Percentiles rank a stretch among this genome's conserved stretches.
These are phyloP conservation scores for Fusarium verticillioides DNA, from an alignment of 2,329 filamentous ascomycete species.

Conservation along the genomic window DNA sequence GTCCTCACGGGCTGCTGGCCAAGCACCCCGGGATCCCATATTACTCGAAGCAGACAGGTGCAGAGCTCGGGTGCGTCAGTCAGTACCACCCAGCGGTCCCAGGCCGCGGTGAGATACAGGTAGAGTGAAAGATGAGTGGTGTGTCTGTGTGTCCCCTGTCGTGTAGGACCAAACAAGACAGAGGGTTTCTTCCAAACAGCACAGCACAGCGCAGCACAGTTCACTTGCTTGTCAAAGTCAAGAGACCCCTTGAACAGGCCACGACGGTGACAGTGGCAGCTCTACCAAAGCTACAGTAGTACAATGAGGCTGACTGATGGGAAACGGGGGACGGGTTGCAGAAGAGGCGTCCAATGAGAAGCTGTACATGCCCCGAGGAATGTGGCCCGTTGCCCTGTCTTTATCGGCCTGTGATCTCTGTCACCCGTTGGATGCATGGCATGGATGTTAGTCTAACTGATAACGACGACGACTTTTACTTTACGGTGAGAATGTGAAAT, in stretches of 20 bases:
- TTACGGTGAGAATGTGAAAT: constrained; percentile 19
- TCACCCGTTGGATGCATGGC: constrained; percentile 37
- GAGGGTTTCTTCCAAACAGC: constrained; percentile 5
- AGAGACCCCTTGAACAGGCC: constrained; percentile 35
- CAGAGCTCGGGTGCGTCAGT: constrained; percentile 33
- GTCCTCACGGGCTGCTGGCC: constrained; percentile 23
- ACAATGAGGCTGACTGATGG: constrained; percentile 41
- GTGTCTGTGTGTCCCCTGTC: constrained; percentile 13
- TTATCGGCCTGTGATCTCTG: constrained; percentile 33
- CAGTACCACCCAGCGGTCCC: constrained; percentile 40
- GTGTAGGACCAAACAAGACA: constrained; percentile 1
- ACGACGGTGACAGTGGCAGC: constrained; percentile 18
- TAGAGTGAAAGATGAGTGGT: constrained; percentile 23
- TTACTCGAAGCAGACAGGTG: constrained; percentile 43
- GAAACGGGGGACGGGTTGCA: constrained; percentile 36
- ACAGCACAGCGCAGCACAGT: neutral
- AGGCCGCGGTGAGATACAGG: constrained; percentile 36
- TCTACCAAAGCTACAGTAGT: constrained; percentile 25
- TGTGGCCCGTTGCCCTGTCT: constrained; percentile 31
- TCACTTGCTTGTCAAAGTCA: constrained; percentile 22
- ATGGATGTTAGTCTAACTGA: constrained; percentile 9
- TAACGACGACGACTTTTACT: neutral
- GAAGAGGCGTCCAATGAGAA: constrained; percentile 40
- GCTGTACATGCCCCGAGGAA: constrained; percentile 16
- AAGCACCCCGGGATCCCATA: constrained; percentile 26